A percentile compares a stretch with the other conserved stretches of the same genome.
phyloP scores from a whole-genome alignment of 306 rosid genomes.

The Cucurbita argyrosperma region DNA sequence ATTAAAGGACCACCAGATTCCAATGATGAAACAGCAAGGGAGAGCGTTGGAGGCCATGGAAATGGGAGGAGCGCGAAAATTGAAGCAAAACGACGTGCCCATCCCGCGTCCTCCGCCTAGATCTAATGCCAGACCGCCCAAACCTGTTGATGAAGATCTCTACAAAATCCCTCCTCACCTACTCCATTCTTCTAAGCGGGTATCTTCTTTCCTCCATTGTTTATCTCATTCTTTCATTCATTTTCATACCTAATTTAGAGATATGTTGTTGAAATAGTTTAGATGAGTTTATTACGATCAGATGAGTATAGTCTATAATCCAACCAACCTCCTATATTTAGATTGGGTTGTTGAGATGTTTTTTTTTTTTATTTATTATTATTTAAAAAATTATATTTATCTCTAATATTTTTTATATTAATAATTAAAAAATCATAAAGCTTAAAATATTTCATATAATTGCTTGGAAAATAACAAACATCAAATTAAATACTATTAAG shows the following conservation, averaged over 20 bases:
- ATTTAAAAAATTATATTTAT: no score
- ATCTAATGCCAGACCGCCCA: constrained; percentile 20
- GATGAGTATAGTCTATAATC: no score
- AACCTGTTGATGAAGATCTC: constrained; percentile 85
- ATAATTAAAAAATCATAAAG: no score
- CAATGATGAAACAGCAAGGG: constrained; percentile 23
- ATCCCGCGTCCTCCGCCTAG: constrained; percentile 9
- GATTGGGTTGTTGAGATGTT: no score
- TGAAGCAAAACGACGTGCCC: constrained; percentile 16
- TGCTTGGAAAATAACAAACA: neutral
- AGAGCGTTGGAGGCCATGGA: constrained; percentile 51
- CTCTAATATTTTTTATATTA: no score
- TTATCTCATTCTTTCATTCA: neutral
- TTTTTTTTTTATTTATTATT: no score
- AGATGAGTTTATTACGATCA: no score
- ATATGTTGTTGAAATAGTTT: no score
- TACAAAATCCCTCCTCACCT: constrained; percentile 80
- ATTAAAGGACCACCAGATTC: neutral
- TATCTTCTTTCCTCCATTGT: neutral
- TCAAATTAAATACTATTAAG: no score
- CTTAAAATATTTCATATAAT: neutral
- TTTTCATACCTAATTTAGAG: no score
- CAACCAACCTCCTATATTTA: no score
- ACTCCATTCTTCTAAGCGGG: constrained; percentile 51
- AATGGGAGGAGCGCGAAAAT: constrained; percentile 20